These are phyloP conservation scores for Pneumocystis murina DNA, from an alignment of 1,139 yeast species.

Conservation along the genomic window DNA sequence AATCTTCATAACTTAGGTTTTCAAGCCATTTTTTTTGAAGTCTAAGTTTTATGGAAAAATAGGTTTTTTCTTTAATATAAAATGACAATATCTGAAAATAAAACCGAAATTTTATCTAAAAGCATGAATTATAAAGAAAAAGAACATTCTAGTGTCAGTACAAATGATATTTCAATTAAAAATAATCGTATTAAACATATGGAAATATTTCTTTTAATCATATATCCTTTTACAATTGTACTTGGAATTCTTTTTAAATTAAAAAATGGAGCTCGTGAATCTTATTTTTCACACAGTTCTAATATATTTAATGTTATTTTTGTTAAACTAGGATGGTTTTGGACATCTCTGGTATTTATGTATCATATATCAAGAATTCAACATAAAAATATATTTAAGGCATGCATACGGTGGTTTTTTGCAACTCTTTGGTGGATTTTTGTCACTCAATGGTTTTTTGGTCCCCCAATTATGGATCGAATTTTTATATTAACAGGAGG, in stretches of 20 bases:
- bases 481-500: conserved; percentile 78
- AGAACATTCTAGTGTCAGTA: not conserved
- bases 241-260: not conserved
- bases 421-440: conserved; percentile 68
- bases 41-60: not conserved
- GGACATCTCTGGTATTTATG: conserved; percentile 50
- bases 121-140: not conserved
- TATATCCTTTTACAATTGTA: not conserved
- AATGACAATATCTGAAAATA: not conserved
- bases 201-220: conserved; percentile 13
- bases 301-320: conserved; percentile 56
- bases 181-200: not conserved
- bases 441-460: conserved; percentile 83
- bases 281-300: conserved; percentile 41
- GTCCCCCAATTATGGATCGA: conserved; percentile 78
- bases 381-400: conserved; percentile 12
- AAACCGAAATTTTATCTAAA: not conserved
- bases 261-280: not conserved
- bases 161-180: not conserved
- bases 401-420: conserved; percentile 27
- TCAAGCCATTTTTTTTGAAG: not conserved
- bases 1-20: not conserved
- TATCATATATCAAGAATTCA: conserved; percentile 13
- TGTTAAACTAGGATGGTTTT: conserved; percentile 84
- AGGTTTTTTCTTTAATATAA: not conserved